Percentiles rank a stretch among this genome's conserved stretches.
Evolutionary conservation across 495 filamentous ascomycete genomes (phyloP).

Genomic region (Astrothelium subdiscretum): DNA sequence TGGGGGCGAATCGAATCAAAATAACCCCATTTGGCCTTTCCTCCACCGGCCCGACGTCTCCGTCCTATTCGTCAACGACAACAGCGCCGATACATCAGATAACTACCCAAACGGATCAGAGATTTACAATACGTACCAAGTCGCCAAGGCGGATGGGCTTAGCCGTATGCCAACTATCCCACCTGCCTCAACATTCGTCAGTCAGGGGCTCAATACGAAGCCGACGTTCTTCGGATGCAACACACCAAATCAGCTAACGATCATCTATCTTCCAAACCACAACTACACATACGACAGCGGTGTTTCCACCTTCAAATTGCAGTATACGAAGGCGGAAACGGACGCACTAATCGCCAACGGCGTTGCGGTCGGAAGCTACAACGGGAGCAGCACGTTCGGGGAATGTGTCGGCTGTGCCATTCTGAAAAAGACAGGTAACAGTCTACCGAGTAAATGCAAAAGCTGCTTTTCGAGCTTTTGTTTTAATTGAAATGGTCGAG

Average conservation of each 20-base stretch:
- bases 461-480: not conserved
- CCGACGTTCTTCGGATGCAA: conserved; percentile 39
- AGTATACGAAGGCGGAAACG: conserved; percentile 29
- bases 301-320: conserved; percentile 23
- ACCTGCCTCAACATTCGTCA: conserved; percentile 22
- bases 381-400: conserved; percentile 1
- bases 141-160: conserved; percentile 22
- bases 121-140: conserved; percentile 29
- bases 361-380: conserved; percentile 26
- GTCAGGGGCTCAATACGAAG: conserved; percentile 28
- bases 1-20: conserved; percentile 34
- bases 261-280: conserved; percentile 36
- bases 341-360: conserved; percentile 34
- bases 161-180: conserved; percentile 35
- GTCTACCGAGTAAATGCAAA: not conserved
- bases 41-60: conserved; percentile 29
- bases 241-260: conserved; percentile 21
- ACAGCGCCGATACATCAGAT: conserved; percentile 30
- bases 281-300: conserved; percentile 27
- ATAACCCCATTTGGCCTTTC: conserved; percentile 37
- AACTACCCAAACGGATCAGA: conserved; percentile 36
- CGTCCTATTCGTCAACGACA: conserved; percentile 38
- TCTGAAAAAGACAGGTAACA: not conserved
- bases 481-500: not conserved
- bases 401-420: not conserved